Evolutionary conservation across 1,139 yeast species (phyloP), one percentile per base, ranked within the genome.

Genomic region (Suhomyces bokatorum): DNA sequence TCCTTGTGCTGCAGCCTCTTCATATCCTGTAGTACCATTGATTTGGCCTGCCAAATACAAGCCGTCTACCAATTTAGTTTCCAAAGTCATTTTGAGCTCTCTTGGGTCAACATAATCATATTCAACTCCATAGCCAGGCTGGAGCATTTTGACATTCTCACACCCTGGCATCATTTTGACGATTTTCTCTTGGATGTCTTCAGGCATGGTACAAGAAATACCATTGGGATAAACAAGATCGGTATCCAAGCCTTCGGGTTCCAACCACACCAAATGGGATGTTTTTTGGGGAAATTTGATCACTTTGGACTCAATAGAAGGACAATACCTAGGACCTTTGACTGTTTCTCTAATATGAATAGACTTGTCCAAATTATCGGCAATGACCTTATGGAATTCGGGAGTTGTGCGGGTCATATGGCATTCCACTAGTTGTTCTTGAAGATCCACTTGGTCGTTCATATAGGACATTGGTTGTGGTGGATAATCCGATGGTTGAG

Each of bases 1-100:
- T 1, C 99, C 99, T 60, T 93, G 99, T 0, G 98, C 85, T 2
- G 97, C 97, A 0, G 99, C 99, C 62, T 95, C 99, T 67, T 95
- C 99, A 57, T 95, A 95, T 0, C 99, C 99, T 0, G 99, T 95
- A 1, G 99, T 95, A 36, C 99, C 99, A 60, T 95, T 95, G 35
- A 95, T 95, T 65, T 95, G 99, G 1, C 99, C 99, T 0, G 99
- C 99, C 43, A 95, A 72, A 59, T 70, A 95, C 35, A 95, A 67
- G 0, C 98, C 98, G 14, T 75, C 69, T 1, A 95, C 82, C 6
- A 80, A 66, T 57, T 88, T 90, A 0, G 98, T 89, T 60, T 93
- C 97, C 37, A 95, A 65, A 0, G 96, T 87, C 40, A 75, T 77
- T 43, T 77, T 75, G 44, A 95, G 73, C 58, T 91, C 97, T 50